A percentile compares a stretch with the other conserved stretches of the same genome.
These are phyloP conservation scores for Nakazawaea molendinolei DNA, from an alignment of 805 yeast genomes.

Conservation along the genomic window DNA sequence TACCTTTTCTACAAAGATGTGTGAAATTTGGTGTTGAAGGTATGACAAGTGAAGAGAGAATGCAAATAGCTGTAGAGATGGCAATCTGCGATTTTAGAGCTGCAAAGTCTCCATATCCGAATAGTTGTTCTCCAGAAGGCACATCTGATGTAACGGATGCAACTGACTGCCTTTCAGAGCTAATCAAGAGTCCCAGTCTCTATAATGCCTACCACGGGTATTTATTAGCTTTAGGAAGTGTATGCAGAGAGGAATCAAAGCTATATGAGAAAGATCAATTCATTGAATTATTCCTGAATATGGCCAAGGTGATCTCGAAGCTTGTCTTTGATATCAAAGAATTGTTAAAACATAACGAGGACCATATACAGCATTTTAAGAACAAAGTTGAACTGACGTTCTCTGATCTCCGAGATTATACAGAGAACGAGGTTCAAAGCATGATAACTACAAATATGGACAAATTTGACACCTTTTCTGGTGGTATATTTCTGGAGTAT, in stretches of 20 bases:
- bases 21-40: not conserved
- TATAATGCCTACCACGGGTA: conserved; percentile 5
- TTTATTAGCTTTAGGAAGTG: not conserved
- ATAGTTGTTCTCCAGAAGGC: not conserved
- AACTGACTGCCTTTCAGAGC: not conserved
- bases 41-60: not conserved
- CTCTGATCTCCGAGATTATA: too few relatives aligned
- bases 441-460: too few relatives aligned
- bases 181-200: conserved; percentile 5
- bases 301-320: too few relatives aligned
- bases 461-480: too few relatives aligned
- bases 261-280: conserved; percentile 8
- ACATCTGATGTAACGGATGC: not conserved
- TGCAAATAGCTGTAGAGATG: not conserved
- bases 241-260: conserved; percentile 3
- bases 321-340: too few relatives aligned
- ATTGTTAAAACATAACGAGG: too few relatives aligned
- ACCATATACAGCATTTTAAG: too few relatives aligned
- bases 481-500: too few relatives aligned
- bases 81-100: conserved; percentile 5
- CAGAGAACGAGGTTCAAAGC: too few relatives aligned
- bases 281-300: not conserved
- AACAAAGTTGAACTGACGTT: too few relatives aligned
- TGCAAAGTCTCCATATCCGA: conserved; percentile 1
- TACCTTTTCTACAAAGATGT: conserved; percentile 1